These are phyloP conservation scores for Discostella pseudostelligera DNA, from an alignment of 108 stramenopile species.

Conservation along the genomic window DNA sequence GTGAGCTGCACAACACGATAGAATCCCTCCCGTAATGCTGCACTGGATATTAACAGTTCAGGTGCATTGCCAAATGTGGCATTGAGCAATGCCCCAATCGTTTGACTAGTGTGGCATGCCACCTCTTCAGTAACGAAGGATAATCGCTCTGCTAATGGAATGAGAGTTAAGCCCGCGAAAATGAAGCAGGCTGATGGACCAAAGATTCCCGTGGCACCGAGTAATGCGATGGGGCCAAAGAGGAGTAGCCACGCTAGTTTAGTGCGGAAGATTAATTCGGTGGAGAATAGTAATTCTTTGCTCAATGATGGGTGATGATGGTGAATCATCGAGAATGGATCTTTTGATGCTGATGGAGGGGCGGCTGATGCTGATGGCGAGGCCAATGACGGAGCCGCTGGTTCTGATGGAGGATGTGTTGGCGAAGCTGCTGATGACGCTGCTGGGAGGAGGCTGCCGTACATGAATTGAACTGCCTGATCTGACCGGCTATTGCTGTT, in stretches of 20 bases:
- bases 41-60: constrained; percentile 86
- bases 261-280: constrained; percentile 47
- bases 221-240: constrained; percentile 80
- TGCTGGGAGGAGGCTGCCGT: too few relatives aligned
- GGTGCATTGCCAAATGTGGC: constrained; percentile 95
- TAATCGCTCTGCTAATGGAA: constrained; percentile 84
- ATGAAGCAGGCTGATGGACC: constrained; percentile 81
- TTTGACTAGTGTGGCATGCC: constrained; percentile 88
- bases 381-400: too few relatives aligned
- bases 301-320: not conserved
- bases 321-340: not conserved
- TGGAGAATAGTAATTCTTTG: constrained; percentile 33
- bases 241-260: constrained; percentile 80
- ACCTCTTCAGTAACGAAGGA: constrained; percentile 94
- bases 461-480: too few relatives aligned
- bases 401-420: too few relatives aligned
- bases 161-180: constrained; percentile 73
- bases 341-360: too few relatives aligned
- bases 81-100: constrained; percentile 91
- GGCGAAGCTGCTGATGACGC: too few relatives aligned
- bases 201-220: constrained; percentile 83
- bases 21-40: constrained; percentile 80
- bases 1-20: constrained; percentile 90
- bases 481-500: too few relatives aligned
- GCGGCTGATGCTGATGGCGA: too few relatives aligned